A percentile compares a stretch with the other conserved stretches of the same genome.
phyloP scores from a whole-genome alignment of 176 grass and related monocot genomes.

The Phyllostachys edulis region DNA sequence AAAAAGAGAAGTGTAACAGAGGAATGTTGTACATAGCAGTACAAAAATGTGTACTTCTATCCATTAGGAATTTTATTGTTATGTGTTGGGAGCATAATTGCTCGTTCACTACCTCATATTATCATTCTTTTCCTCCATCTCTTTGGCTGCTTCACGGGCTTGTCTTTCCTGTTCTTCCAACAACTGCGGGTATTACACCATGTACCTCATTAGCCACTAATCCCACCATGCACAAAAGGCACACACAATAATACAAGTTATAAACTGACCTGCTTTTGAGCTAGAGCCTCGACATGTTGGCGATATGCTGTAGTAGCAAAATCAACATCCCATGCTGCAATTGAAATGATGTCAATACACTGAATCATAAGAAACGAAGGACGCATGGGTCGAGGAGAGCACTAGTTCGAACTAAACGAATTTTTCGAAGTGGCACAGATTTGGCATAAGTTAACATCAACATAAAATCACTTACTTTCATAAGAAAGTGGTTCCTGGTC shows the following conservation, averaged over 20 bases:
- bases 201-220: slow-evolving; percentile 10
- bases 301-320: slow-evolving; percentile 92
- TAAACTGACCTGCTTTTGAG: slow-evolving; percentile 76
- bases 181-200: slow-evolving; percentile 56
- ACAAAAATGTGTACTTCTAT: neutral
- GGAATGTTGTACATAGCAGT: neutral
- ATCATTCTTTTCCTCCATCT: slow-evolving; percentile 62
- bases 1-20: neutral
- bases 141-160: slow-evolving; percentile 60
- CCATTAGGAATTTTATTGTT: neutral
- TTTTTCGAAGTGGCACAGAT: neutral
- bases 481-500: slow-evolving; percentile 95
- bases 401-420: neutral
- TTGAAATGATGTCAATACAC: slow-evolving; percentile 27
- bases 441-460: neutral
- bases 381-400: neutral
- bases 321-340: slow-evolving; percentile 97
- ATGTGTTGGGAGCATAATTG: neutral
- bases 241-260: slow-evolving; percentile 26
- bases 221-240: neutral
- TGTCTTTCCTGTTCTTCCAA: slow-evolving; percentile 93
- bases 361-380: neutral
- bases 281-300: slow-evolving; percentile 89
- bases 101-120: slow-evolving; percentile 54
- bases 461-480: slow-evolving; percentile 67